These are phyloP conservation scores for Wickerhamiella cacticola DNA, from an alignment of 805 yeast genomes.

Conservation along the genomic window DNA sequence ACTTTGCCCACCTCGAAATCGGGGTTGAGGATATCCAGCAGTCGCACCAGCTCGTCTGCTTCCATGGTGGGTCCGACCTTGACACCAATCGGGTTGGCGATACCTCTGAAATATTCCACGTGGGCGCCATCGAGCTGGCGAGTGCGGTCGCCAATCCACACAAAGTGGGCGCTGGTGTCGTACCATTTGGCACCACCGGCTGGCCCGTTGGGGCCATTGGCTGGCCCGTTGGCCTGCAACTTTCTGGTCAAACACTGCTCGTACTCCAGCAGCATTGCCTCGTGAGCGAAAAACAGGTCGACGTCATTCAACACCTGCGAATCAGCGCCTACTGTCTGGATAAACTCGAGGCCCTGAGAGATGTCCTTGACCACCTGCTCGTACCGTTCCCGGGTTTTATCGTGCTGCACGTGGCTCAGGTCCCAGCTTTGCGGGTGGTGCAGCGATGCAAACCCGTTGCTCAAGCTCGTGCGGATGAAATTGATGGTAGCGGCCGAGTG, in stretches of 20 bases:
- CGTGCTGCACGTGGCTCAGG: constrained; percentile 31
- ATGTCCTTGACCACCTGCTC: constrained; percentile 29
- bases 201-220: background rate
- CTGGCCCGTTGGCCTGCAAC: constrained; percentile 18
- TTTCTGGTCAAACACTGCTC: constrained; percentile 33
- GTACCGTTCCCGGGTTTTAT: constrained; percentile 31
- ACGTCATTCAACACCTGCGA: constrained; percentile 24
- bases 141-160: constrained; percentile 37
- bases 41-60: constrained; percentile 29
- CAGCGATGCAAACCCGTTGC: constrained; percentile 33
- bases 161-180: constrained; percentile 34
- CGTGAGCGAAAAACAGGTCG: constrained; percentile 34
- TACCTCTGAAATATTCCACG: constrained; percentile 35
- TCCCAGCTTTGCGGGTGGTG: constrained; percentile 34
- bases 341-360: constrained; percentile 30
- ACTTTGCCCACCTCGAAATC: constrained; percentile 31
- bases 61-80: constrained; percentile 36
- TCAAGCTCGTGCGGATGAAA: constrained; percentile 29
- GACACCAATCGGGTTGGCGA: constrained; percentile 34
- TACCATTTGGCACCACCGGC: constrained; percentile 24
- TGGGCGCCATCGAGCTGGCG: constrained; percentile 37
- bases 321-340: constrained; percentile 33
- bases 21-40: constrained; percentile 33
- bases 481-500: constrained; percentile 37
- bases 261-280: constrained; percentile 33